A percentile compares a stretch with the other conserved stretches of the same genome.
Evolutionary conservation across 2,329 filamentous ascomycete genomes (phyloP).

Genomic region (Coniochaeta sp.): DNA sequence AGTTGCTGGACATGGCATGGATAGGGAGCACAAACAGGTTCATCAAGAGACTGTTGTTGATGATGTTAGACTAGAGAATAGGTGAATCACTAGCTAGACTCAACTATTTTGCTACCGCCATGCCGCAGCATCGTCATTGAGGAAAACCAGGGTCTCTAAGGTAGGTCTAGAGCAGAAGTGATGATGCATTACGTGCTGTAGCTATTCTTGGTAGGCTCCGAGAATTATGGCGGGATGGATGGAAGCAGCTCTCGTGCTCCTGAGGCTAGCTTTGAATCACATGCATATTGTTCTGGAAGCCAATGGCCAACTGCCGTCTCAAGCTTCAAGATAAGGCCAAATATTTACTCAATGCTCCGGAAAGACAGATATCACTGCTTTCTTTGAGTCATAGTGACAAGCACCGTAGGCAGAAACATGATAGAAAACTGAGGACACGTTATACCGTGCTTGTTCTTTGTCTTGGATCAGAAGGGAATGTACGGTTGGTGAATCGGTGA

Average conservation of each 20-base stretch:
- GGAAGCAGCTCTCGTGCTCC: background rate
- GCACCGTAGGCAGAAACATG: too few relatives aligned
- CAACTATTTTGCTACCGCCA: background rate
- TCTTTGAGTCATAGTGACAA: too few relatives aligned
- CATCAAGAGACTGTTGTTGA: background rate
- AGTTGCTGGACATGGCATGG: background rate
- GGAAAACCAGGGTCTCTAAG: background rate
- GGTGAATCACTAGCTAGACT: background rate
- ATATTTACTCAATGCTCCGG: too few relatives aligned
- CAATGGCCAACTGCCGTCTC: background rate
- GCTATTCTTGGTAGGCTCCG: background rate
- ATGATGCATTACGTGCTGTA: background rate
- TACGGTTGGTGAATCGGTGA: background rate
- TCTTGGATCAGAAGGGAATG: background rate
- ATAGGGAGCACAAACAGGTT: background rate
- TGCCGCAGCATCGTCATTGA: too few relatives aligned
- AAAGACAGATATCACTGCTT: too few relatives aligned
- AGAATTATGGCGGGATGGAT: too few relatives aligned
- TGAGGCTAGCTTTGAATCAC: background rate
- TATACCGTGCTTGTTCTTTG: background rate
- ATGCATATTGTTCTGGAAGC: slow-evolving; percentile 1
- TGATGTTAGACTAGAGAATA: background rate
- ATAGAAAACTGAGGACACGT: too few relatives aligned
- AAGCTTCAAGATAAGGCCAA: too few relatives aligned
- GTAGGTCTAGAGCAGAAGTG: background rate